Conservation (phyloP, 768 basidiomycete genomes). For the Collybiopsis confluens region DNA sequence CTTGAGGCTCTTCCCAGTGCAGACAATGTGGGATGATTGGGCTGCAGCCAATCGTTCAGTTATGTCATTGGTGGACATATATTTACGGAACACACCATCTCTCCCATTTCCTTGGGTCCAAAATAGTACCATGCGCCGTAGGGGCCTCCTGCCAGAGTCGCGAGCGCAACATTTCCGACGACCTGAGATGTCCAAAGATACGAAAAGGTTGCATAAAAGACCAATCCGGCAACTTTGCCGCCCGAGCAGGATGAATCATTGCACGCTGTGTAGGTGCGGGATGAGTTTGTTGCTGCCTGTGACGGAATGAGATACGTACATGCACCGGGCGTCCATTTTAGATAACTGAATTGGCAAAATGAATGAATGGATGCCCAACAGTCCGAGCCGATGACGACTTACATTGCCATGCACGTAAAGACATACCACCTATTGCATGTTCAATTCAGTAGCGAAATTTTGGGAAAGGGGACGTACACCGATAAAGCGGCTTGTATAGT, state of each 20-base stretch:
- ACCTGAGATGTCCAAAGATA: constrained; percentile 86
- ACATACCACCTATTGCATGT: constrained; percentile 58
- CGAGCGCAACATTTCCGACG: constrained; percentile 71
- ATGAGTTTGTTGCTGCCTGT: not conserved
- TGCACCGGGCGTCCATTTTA: constrained; percentile 73
- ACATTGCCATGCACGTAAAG: constrained; percentile 75
- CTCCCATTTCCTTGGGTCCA: constrained; percentile 60
- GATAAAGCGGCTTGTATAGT: constrained; percentile 66
- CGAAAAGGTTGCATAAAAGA: constrained; percentile 78
- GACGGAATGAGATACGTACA: constrained; percentile 31
- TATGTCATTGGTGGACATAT: not conserved
- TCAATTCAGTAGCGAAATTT: not conserved
- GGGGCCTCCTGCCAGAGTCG: constrained; percentile 73
- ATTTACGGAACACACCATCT: constrained; percentile 43
- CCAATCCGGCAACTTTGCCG: constrained; percentile 70
- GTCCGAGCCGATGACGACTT: constrained; percentile 11
- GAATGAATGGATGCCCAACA: not conserved
- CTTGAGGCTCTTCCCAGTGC: constrained; percentile 75
- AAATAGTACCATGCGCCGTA: constrained; percentile 72
- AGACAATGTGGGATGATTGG: constrained; percentile 64
- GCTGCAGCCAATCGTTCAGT: constrained; percentile 30
- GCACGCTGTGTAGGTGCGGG: constrained; percentile 37
- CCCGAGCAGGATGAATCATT: constrained; percentile 56
- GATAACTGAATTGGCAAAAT: constrained; percentile 29
- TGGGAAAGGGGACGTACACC: constrained; percentile 42